phyloP scores from a whole-genome alignment of 805 yeast species.

The Kuraishia hungarica region DNA sequence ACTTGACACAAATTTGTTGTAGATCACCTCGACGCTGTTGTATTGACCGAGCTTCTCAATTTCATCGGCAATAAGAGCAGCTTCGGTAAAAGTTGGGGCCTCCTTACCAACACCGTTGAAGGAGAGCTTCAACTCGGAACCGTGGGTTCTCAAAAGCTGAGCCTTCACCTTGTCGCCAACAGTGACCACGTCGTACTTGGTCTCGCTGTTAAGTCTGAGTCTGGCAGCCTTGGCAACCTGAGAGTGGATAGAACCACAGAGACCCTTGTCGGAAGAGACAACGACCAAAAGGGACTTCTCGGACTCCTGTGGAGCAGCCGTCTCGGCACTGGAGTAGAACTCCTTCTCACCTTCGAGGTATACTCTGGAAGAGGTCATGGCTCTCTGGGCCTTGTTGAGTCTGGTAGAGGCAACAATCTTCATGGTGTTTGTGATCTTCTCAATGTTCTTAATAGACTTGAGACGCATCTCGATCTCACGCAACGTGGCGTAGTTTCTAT shows the following conservation, averaged over 20 bases:
- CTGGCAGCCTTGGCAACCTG: slow-evolving; percentile 88
- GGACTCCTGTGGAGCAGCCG: slow-evolving; percentile 42
- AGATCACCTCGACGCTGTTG: slow-evolving; percentile 70
- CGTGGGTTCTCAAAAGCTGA: slow-evolving; percentile 79
- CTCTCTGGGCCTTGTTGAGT: slow-evolving; percentile 90
- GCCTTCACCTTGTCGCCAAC: slow-evolving; percentile 92
- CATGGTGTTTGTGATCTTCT: slow-evolving; percentile 99
- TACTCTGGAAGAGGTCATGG: slow-evolving; percentile 81
- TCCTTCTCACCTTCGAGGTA: slow-evolving; percentile 75
- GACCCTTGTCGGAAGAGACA: slow-evolving; percentile 93
- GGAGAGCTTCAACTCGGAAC: slow-evolving; percentile 59
- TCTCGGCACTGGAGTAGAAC: slow-evolving; percentile 77
- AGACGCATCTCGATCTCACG: slow-evolving; percentile 98
- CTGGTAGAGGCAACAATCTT: slow-evolving; percentile 98
- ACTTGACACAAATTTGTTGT: slow-evolving; percentile 82
- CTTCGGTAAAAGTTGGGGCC: slow-evolving; percentile 90
- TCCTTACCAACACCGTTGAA: slow-evolving; percentile 94
- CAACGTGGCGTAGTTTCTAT: slow-evolving; percentile 92
- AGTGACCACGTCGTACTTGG: slow-evolving; percentile 72
- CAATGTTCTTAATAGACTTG: slow-evolving; percentile 97
- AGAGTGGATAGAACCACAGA: slow-evolving; percentile 97
- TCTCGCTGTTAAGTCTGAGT: slow-evolving; percentile 47
- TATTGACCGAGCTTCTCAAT: slow-evolving; percentile 62
- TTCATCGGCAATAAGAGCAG: slow-evolving; percentile 82
- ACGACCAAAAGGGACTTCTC: slow-evolving; percentile 74